Evolutionary conservation across 495 filamentous ascomycete species (phyloP).

Genomic region (Penicillium silybi): DNA sequence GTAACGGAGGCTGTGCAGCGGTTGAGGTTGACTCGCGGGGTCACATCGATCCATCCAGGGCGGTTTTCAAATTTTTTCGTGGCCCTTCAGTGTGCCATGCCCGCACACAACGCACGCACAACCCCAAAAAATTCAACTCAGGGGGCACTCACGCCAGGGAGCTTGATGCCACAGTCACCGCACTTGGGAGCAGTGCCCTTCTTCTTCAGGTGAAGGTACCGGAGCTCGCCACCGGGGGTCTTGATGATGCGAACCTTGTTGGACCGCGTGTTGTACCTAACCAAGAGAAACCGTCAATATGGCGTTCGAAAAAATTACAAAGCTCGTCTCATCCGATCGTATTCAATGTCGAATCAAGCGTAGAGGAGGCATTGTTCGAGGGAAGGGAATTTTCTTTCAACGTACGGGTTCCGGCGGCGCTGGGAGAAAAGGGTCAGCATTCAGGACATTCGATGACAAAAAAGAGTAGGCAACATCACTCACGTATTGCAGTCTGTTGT

Average conservation of each 20-base stretch:
- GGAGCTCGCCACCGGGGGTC: constrained; percentile 91
- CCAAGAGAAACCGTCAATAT: constrained; percentile 35
- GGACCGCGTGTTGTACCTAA: constrained; percentile 90
- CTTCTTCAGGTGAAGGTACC: constrained; percentile 99
- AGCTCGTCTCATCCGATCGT: constrained; percentile 13
- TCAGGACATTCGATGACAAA: background rate
- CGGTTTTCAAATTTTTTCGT: constrained; percentile 12
- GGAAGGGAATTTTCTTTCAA: constrained; percentile 32
- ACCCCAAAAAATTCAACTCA: constrained; percentile 18
- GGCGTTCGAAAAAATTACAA: constrained; percentile 8
- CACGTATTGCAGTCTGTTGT: constrained; percentile 72
- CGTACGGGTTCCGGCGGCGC: constrained; percentile 90
- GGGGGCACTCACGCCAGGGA: constrained; percentile 76
- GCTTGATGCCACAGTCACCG: constrained; percentile 96
- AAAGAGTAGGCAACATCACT: constrained; percentile 29
- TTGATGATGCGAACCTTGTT: constrained; percentile 96
- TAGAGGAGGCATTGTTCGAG: constrained; percentile 10
- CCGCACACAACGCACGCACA: constrained; percentile 19
- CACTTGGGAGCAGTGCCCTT: constrained; percentile 94
- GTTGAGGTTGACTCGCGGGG: constrained; percentile 4
- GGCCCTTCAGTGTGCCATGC: constrained; percentile 5
- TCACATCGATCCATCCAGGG: constrained; percentile 4
- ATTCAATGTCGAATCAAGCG: constrained; percentile 15
- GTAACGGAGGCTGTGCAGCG: constrained; percentile 3
- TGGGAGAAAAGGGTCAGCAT: constrained; percentile 36